phyloP scores from a whole-genome alignment of 768 basidiomycete species.

The Mycena belliarum region DNA sequence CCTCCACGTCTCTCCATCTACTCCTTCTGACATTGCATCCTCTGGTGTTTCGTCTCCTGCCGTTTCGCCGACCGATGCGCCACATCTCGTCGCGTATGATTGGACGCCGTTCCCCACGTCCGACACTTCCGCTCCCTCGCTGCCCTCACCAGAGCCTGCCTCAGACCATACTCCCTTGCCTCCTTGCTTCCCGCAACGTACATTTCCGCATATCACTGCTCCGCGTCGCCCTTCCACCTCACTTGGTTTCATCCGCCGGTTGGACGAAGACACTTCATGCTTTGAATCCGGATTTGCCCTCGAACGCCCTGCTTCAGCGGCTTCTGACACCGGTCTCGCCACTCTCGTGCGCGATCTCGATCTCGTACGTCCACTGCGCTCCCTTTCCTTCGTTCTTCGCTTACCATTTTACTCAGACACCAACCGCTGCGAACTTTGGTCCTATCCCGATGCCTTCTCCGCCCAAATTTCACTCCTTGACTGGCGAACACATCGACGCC shows the following conservation, averaged over 20 bases:
- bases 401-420: slow-evolving; percentile 24
- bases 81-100: background rate
- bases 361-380: slow-evolving; percentile 27
- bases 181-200: slow-evolving; percentile 25
- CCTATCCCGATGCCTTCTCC: slow-evolving; percentile 13
- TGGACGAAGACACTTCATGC: slow-evolving; percentile 11
- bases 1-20: background rate
- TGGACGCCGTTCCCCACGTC: slow-evolving; percentile 7
- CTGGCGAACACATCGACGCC: background rate
- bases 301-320: slow-evolving; percentile 26
- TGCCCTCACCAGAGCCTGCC: slow-evolving; percentile 20
- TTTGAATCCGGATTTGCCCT: slow-evolving; percentile 9
- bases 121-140: slow-evolving; percentile 15
- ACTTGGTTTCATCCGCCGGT: slow-evolving; percentile 24
- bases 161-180: slow-evolving; percentile 20
- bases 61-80: background rate
- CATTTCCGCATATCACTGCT: slow-evolving; percentile 24
- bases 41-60: background rate
- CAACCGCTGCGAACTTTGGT: slow-evolving; percentile 25
- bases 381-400: background rate
- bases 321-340: slow-evolving; percentile 24
- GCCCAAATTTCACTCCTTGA: background rate
- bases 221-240: slow-evolving; percentile 38
- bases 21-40: background rate
- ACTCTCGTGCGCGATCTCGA: slow-evolving; percentile 27